Conservation (phyloP, 2,329 filamentous ascomycete species). For the Esteya vermicola region DNA sequence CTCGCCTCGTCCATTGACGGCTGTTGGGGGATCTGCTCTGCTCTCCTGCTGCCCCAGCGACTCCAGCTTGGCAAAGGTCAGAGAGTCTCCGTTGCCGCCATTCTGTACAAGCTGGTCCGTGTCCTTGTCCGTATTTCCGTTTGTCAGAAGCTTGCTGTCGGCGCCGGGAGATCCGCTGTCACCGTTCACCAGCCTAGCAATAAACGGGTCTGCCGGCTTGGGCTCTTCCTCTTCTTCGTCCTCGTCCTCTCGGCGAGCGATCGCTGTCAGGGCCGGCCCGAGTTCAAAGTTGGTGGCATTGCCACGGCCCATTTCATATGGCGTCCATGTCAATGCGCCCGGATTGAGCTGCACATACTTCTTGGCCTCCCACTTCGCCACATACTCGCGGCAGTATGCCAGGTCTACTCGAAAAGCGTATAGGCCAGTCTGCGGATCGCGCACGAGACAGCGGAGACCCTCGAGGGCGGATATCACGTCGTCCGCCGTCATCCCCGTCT, state of each 20-base stretch:
- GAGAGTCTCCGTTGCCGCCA: too few relatives aligned
- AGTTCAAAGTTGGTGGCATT: constrained; percentile 74
- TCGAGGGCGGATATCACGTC: constrained; percentile 92
- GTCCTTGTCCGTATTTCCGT: neutral
- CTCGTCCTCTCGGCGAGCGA: constrained; percentile 73
- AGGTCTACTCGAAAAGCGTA: constrained; percentile 85
- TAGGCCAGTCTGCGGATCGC: constrained; percentile 73
- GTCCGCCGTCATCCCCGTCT: constrained; percentile 90
- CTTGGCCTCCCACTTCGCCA: constrained; percentile 79
- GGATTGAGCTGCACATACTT: constrained; percentile 75
- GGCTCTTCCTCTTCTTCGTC: constrained; percentile 46
- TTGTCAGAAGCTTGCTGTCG: too few relatives aligned
- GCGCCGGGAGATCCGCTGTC: constrained; percentile 9
- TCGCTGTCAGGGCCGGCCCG: constrained; percentile 66
- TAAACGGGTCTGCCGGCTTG: constrained; percentile 20
- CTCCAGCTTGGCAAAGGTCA: too few relatives aligned
- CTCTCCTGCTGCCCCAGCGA: neutral
- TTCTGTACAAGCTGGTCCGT: too few relatives aligned
- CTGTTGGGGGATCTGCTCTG: neutral
- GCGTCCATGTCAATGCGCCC: constrained; percentile 78
- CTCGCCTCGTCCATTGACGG: too few relatives aligned
- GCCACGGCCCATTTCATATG: constrained; percentile 87
- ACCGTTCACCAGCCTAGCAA: constrained; percentile 15
- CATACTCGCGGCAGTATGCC: constrained; percentile 73
- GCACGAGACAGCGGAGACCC: constrained; percentile 73